A percentile compares a stretch with the other conserved stretches of the same genome.
Conservation (phyloP, 148 eudicot species). For the Cornus kousa region DNA sequence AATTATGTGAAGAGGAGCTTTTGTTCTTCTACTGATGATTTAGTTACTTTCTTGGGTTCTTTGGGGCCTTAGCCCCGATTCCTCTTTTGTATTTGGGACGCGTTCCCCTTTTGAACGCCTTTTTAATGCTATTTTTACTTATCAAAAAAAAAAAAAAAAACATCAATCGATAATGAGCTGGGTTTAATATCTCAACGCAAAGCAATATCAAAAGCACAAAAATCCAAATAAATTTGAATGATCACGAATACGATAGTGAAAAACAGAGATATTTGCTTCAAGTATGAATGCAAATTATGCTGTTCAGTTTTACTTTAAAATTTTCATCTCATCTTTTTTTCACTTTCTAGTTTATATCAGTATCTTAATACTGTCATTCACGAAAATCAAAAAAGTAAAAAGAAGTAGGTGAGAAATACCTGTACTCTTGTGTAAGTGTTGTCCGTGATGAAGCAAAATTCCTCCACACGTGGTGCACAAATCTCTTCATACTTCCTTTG, state of each 20-base stretch:
- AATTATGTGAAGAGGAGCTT: too few relatives aligned
- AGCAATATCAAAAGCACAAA: not conserved
- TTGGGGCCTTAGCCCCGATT: too few relatives aligned
- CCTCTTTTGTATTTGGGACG: too few relatives aligned
- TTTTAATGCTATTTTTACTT: too few relatives aligned
- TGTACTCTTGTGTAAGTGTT: constrained; percentile 75
- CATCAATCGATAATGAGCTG: not conserved
- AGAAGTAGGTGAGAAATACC: constrained; percentile 26
- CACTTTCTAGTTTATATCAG: not conserved
- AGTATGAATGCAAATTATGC: not conserved
- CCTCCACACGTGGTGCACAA: constrained; percentile 75
- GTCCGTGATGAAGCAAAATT: constrained; percentile 87
- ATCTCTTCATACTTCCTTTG: constrained; percentile 84
- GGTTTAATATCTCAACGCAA: not conserved
- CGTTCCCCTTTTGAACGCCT: too few relatives aligned
- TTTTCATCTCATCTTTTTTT: not conserved
- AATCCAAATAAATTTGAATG: not conserved
- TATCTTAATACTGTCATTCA: not conserved
- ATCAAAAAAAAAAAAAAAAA: too few relatives aligned
- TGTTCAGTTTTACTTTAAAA: not conserved
- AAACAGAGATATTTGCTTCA: not conserved
- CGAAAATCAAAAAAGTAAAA: not conserved
- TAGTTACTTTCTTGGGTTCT: too few relatives aligned
- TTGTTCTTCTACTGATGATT: too few relatives aligned
- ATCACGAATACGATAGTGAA: not conserved